These are phyloP conservation scores for Pezicula radicicola DNA, from an alignment of 2,329 filamentous ascomycete genomes.

Conservation along the genomic window DNA sequence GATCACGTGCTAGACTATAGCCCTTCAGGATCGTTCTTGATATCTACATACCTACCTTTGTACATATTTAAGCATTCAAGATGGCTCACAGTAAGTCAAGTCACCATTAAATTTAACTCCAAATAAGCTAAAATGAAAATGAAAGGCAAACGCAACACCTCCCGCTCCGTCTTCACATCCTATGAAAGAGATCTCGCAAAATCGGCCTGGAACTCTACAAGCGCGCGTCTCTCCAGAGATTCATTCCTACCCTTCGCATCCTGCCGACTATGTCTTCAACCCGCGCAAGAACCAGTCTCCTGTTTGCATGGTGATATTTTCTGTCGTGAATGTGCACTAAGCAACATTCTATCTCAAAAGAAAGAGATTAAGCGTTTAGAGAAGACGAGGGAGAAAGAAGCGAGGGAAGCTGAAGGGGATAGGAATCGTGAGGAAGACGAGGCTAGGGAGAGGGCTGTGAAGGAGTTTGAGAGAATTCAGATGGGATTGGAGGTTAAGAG, in stretches of 20 bases:
- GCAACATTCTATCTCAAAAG: slow-evolving; percentile 85
- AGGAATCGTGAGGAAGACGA: slow-evolving; percentile 63
- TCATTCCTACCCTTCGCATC: slow-evolving; percentile 90
- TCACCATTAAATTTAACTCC: neutral
- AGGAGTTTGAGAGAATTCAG: slow-evolving; percentile 83
- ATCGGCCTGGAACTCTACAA: slow-evolving; percentile 75
- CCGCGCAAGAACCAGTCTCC: slow-evolving; percentile 77
- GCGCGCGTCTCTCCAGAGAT: slow-evolving; percentile 83
- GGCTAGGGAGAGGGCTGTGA: slow-evolving; percentile 65
- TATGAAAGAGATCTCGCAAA: slow-evolving; percentile 84
- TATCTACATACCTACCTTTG: too few species aligned
- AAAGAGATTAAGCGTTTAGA: slow-evolving; percentile 86
- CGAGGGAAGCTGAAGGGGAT: slow-evolving; percentile 60
- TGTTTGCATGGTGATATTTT: slow-evolving; percentile 87
- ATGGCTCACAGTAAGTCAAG: slow-evolving; percentile 49
- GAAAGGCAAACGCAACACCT: slow-evolving; percentile 81
- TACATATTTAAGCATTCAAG: slow-evolving; percentile 3
- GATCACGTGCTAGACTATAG: too few species aligned
- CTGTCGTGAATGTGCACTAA: slow-evolving; percentile 90
- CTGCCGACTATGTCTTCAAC: slow-evolving; percentile 82
- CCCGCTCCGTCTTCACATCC: slow-evolving; percentile 88
- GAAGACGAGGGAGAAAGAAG: slow-evolving; percentile 58
- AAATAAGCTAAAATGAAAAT: slow-evolving; percentile 7
- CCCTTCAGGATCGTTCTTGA: too few species aligned
- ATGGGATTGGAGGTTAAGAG: slow-evolving; percentile 54